Evolutionary conservation across 352 stramenopile species (phyloP).

Genomic region (Pythium rishiriense): DNA sequence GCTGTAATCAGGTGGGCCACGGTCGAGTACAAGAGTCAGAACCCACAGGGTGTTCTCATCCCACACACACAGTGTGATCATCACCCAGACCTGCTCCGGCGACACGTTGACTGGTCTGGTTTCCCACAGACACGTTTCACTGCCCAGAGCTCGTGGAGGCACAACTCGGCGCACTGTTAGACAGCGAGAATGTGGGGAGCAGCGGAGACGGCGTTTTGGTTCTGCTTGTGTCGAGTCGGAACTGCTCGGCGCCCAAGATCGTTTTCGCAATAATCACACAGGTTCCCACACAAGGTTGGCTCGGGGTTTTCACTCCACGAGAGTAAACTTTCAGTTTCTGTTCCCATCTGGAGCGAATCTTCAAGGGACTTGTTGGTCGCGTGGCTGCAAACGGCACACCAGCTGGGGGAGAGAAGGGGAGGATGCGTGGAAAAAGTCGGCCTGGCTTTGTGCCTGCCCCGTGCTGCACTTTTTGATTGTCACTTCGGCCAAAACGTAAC

Average conservation of each 20-base stretch:
- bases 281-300: too few species aligned
- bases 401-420: constrained; percentile 7
- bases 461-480: constrained; percentile 18
- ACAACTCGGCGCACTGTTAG: too few species aligned
- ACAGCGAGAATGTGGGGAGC: too few species aligned
- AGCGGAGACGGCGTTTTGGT: too few species aligned
- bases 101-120: background rate
- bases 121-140: background rate
- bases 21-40: background rate
- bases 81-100: background rate
- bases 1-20: background rate
- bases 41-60: background rate
- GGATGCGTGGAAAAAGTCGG: constrained; percentile 9
- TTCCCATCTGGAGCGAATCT: constrained; percentile 16
- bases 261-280: background rate
- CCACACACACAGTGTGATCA: background rate
- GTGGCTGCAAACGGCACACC: background rate
- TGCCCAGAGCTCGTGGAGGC: too few species aligned
- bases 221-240: too few species aligned
- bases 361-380: constrained; percentile 8
- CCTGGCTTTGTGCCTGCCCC: background rate
- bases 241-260: background rate
- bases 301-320: background rate
- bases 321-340: constrained; percentile 15
- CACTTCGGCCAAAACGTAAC: constrained; percentile 14